Conservation (phyloP, 1,139 yeast species). For the Suhomyces bolitotheri region DNA sequence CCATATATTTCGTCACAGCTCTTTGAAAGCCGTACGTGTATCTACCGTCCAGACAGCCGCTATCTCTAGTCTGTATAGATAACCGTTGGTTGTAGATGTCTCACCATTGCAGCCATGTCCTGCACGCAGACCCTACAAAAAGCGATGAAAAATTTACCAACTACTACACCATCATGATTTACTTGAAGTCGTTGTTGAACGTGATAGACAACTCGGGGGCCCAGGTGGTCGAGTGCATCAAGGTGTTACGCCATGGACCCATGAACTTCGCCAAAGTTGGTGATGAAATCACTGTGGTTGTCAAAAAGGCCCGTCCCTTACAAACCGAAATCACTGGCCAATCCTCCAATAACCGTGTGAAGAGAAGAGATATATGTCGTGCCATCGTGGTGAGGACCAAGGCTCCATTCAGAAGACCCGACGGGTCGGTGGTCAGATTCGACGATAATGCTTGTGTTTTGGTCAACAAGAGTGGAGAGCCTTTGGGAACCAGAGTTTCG, state of each 20-base stretch:
- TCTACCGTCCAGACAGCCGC: too few relatives aligned
- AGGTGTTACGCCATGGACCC: conserved; percentile 88
- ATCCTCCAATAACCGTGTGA: conserved; percentile 74
- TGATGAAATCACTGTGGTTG: conserved; percentile 92
- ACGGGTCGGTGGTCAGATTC: conserved; percentile 83
- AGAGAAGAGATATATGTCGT: conserved; percentile 93
- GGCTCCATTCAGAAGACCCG: conserved; percentile 80
- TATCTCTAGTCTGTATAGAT: too few relatives aligned
- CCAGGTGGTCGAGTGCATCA: conserved; percentile 91
- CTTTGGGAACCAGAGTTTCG: conserved; percentile 90
- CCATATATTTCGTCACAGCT: too few relatives aligned
- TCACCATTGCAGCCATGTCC: conserved; percentile 5
- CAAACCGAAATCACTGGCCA: conserved; percentile 65
- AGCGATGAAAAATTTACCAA: conserved; percentile 9
- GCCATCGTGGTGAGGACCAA: conserved; percentile 94
- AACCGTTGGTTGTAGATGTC: too few relatives aligned
- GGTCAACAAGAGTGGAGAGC: conserved; percentile 88
- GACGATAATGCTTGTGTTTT: conserved; percentile 98
- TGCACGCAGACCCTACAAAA: conserved; percentile 8
- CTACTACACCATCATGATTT: conserved; percentile 56
- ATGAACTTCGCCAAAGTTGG: conserved; percentile 81
- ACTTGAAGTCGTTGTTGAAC: conserved; percentile 82
- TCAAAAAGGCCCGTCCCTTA: conserved; percentile 84
- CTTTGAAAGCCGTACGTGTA: too few relatives aligned
- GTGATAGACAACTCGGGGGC: conserved; percentile 97